Percentiles rank a stretch among this genome's conserved stretches.
phyloP scores from a whole-genome alignment of 1,284 basidiomycete genomes.

The Polyporus tsugae region DNA sequence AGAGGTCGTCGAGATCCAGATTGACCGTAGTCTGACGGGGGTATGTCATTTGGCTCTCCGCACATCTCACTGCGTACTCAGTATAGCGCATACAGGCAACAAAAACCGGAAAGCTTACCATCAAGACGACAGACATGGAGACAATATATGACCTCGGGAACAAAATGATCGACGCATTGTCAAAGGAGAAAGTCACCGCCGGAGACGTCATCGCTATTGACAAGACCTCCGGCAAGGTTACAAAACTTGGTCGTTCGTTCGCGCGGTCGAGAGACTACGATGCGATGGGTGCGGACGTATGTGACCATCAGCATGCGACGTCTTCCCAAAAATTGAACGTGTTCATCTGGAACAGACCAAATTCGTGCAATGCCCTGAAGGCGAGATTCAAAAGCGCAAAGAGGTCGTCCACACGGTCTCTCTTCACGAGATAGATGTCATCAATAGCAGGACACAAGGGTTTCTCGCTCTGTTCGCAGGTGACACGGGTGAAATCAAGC shows the following conservation, averaged over 20 bases:
- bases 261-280: constrained; percentile 97
- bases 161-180: constrained; percentile 98
- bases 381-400: constrained; percentile 96
- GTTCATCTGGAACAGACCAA: constrained; percentile 72
- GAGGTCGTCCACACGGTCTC: constrained; percentile 98
- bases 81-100: constrained; percentile 71
- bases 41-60: constrained; percentile 56
- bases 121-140: constrained; percentile 99
- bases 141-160: constrained; percentile 98
- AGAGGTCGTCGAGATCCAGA: constrained; percentile 98
- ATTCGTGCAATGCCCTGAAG: constrained; percentile 98
- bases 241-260: constrained; percentile 96
- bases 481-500: constrained; percentile 99
- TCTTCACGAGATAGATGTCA: constrained; percentile 98
- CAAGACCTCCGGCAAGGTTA: constrained; percentile 97
- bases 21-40: constrained; percentile 96
- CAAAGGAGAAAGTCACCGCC: constrained; percentile 96
- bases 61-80: not conserved
- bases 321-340: not conserved
- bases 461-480: constrained; percentile 83
- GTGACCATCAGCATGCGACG: constrained; percentile 43
- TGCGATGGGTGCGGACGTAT: constrained; percentile 96
- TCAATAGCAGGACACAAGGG: constrained; percentile 98
- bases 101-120: constrained; percentile 96
- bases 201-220: constrained; percentile 98